phyloP scores from a whole-genome alignment of 78 protist genomes.

The Protostelium mycophagum region DNA sequence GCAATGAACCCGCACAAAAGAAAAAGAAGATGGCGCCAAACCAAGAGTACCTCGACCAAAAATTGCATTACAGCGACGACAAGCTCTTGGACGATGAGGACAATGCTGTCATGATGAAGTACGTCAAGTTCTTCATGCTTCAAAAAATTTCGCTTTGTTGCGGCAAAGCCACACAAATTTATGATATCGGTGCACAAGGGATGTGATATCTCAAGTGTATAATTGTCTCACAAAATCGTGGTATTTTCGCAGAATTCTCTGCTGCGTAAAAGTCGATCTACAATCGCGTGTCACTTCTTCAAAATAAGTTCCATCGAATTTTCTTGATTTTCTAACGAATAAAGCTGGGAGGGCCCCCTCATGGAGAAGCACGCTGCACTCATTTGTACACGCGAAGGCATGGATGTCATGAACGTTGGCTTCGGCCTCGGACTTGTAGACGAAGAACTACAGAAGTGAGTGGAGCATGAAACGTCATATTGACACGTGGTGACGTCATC shows the following conservation, averaged over 20 bases:
- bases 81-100: slow-evolving; percentile 20
- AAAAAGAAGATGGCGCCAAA: background rate
- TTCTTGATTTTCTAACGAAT: no score
- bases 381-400: slow-evolving; percentile 3
- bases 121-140: no score
- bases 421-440: slow-evolving; percentile 35
- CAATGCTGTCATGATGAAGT: slow-evolving; percentile 39
- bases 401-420: slow-evolving; percentile 27
- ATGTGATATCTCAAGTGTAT: no score
- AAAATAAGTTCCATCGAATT: no score
- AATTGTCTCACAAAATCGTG: no score
- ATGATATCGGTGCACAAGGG: no score
- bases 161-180: no score
- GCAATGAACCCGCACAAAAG: background rate
- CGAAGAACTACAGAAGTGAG: background rate
- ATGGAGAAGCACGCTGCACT: slow-evolving; percentile 26
- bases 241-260: no score
- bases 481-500: background rate
- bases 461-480: no score
- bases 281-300: no score
- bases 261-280: no score
- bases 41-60: background rate
- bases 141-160: no score
- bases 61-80: background rate
- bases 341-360: slow-evolving; percentile 3